phyloP scores from a whole-genome alignment of 768 basidiomycete genomes.

The Lactarius sanguifluus region DNA sequence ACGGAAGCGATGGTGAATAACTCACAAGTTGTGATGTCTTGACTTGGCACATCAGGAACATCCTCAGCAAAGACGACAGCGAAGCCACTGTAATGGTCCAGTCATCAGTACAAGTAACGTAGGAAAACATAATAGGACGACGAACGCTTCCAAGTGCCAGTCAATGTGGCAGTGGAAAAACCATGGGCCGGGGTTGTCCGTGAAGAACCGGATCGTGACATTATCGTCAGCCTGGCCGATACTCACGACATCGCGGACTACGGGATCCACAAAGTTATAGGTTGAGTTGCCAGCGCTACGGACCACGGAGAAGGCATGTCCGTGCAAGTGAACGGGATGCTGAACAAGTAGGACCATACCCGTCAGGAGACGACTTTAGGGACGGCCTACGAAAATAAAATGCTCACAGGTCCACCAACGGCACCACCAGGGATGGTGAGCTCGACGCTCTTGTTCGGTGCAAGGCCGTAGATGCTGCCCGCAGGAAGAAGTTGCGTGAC shows the following conservation, averaged over 20 bases:
- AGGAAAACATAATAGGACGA: conserved; percentile 50
- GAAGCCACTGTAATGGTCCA: conserved; percentile 5
- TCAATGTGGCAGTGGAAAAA: conserved; percentile 37
- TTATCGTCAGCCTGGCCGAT: conserved; percentile 19
- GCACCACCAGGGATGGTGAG: conserved; percentile 17
- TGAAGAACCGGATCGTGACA: conserved; percentile 34
- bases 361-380: neutral
- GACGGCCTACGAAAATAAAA: neutral
- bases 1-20: neutral
- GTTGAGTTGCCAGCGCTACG: conserved; percentile 28
- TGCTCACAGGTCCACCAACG: conserved; percentile 8
- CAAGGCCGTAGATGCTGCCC: conserved; percentile 20
- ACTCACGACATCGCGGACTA: conserved; percentile 28
- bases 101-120: conserved; percentile 8
- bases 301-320: conserved; percentile 29
- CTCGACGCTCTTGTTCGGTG: conserved; percentile 18
- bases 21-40: neutral
- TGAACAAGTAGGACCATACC: neutral
- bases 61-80: conserved; percentile 23
- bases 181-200: conserved; percentile 36
- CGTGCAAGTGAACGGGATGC: conserved; percentile 27
- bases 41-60: conserved; percentile 10
- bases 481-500: conserved; percentile 14
- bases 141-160: conserved; percentile 40
- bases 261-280: conserved; percentile 28